These are phyloP conservation scores for Malania oleifera DNA, from an alignment of 164 flowering plant species.

Conservation along the genomic window DNA sequence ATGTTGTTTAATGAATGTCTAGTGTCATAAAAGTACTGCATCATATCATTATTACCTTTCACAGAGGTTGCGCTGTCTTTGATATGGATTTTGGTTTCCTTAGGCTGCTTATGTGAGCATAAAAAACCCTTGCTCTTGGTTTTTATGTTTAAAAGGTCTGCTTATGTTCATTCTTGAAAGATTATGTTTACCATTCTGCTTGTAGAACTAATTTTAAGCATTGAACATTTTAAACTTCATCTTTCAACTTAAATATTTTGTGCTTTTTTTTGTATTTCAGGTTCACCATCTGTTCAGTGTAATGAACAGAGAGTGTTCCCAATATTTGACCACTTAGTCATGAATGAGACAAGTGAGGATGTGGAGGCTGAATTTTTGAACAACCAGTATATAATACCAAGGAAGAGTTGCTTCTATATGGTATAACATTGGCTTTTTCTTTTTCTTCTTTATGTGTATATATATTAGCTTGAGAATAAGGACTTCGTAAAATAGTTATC, in stretches of 20 bases:
- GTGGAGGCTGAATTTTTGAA: constrained; percentile 64
- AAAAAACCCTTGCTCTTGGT: too few species aligned
- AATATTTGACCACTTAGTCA: constrained; percentile 55
- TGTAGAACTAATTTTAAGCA: too few species aligned
- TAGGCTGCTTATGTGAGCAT: too few species aligned
- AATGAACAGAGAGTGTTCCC: constrained; percentile 36
- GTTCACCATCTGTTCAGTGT: constrained; percentile 12
- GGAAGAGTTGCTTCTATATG: constrained; percentile 79
- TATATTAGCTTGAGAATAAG: background rate
- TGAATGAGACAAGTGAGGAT: constrained; percentile 51
- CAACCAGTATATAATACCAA: constrained; percentile 55
- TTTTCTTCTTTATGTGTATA: background rate
- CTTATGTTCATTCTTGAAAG: too few species aligned
- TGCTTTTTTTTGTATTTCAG: constrained; percentile 21
- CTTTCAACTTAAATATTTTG: background rate
- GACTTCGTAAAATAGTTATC: background rate
- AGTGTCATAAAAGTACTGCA: too few species aligned
- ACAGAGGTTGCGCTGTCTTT: too few species aligned
- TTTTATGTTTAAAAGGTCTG: too few species aligned
- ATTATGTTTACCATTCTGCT: too few species aligned
- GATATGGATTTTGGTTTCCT: too few species aligned
- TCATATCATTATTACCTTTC: too few species aligned
- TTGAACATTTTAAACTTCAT: background rate
- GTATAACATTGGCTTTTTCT: constrained; percentile 29
- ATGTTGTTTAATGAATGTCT: too few species aligned